Conservation (phyloP, 2,329 filamentous ascomycete genomes). For the Hymenoscyphus fraxineus region DNA sequence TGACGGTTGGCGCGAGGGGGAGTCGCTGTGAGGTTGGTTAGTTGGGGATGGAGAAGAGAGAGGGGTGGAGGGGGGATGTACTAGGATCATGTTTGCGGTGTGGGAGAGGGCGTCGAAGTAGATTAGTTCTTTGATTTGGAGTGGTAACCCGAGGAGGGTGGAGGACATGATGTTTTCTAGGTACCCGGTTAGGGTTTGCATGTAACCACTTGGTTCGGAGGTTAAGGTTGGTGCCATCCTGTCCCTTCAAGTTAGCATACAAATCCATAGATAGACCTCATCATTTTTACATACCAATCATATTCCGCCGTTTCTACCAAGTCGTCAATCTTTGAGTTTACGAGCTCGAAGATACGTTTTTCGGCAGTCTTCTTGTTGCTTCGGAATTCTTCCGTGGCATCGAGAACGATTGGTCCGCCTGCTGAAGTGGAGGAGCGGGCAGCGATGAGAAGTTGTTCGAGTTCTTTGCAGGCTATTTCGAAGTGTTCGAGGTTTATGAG, state of each 20-base stretch:
- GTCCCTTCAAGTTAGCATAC: not conserved
- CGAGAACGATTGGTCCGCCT: slow-evolving; percentile 73
- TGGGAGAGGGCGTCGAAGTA: slow-evolving; percentile 96
- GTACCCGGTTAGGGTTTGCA: slow-evolving; percentile 90
- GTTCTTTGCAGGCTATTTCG: slow-evolving; percentile 83
- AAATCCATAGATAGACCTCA: not conserved
- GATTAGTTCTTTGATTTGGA: slow-evolving; percentile 94
- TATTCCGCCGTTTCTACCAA: slow-evolving; percentile 96
- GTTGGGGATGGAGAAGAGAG: slow-evolving; percentile 14
- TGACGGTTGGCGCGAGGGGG: slow-evolving; percentile 67
- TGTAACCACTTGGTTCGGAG: slow-evolving; percentile 81
- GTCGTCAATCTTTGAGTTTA: slow-evolving; percentile 98
- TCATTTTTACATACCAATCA: slow-evolving; percentile 62
- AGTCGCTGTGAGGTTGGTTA: slow-evolving; percentile 18
- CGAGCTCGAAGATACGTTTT: slow-evolving; percentile 95
- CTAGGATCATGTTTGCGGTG: slow-evolving; percentile 79
- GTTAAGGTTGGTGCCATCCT: slow-evolving; percentile 58
- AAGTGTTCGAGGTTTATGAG: slow-evolving; percentile 97
- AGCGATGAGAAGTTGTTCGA: slow-evolving; percentile 81
- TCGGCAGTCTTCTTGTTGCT: slow-evolving; percentile 93
- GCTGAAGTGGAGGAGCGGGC: slow-evolving; percentile 79
- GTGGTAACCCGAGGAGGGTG: slow-evolving; percentile 85
- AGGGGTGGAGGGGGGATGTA: slow-evolving; percentile 37
- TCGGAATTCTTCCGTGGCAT: slow-evolving; percentile 81
- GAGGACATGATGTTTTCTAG: slow-evolving; percentile 95